Percentiles rank a stretch among this genome's conserved stretches.
Evolutionary conservation across 352 stramenopile species (phyloP).

Genomic region (Pythium brachiatum): DNA sequence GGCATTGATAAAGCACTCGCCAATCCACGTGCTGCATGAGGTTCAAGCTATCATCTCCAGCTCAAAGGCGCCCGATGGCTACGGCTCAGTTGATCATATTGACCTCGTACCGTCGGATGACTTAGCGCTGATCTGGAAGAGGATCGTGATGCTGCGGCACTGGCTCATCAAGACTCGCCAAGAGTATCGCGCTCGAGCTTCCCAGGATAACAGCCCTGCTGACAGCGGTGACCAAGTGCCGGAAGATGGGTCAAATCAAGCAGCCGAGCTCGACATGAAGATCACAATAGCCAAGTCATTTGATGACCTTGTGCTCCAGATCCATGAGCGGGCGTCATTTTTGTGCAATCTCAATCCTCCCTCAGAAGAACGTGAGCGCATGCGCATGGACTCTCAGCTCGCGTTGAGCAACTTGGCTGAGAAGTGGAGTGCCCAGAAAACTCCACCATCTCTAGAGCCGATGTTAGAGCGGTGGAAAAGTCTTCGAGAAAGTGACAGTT

Average conservation of each 20-base stretch:
- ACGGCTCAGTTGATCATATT: conserved; percentile 38
- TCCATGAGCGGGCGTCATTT: conserved; percentile 70
- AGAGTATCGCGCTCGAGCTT: conserved; percentile 66
- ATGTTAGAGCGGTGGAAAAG: conserved; percentile 88
- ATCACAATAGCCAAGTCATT: conserved; percentile 66
- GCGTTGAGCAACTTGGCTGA: conserved; percentile 81
- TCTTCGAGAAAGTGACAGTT: conserved; percentile 68
- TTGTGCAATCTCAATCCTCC: conserved; percentile 71
- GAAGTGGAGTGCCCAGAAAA: conserved; percentile 85
- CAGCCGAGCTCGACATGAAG: conserved; percentile 48
- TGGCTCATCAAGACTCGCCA: conserved; percentile 83
- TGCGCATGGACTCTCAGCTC: conserved; percentile 65
- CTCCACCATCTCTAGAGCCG: conserved; percentile 73
- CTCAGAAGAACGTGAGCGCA: conserved; percentile 61
- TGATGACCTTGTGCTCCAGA: conserved; percentile 59
- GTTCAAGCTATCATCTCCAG: conserved; percentile 70
- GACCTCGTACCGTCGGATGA: conserved; percentile 73
- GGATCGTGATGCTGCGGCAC: conserved; percentile 74
- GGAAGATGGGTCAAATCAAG: background rate
- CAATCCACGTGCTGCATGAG: conserved; percentile 71
- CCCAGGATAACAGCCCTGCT: conserved; percentile 29
- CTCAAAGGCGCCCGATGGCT: conserved; percentile 24
- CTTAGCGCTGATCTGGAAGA: conserved; percentile 71
- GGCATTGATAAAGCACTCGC: conserved; percentile 78
- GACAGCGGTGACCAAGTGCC: background rate